These are phyloP conservation scores for Rhizophora mangle DNA, from an alignment of 345 rosid species.

Conservation along the genomic window DNA sequence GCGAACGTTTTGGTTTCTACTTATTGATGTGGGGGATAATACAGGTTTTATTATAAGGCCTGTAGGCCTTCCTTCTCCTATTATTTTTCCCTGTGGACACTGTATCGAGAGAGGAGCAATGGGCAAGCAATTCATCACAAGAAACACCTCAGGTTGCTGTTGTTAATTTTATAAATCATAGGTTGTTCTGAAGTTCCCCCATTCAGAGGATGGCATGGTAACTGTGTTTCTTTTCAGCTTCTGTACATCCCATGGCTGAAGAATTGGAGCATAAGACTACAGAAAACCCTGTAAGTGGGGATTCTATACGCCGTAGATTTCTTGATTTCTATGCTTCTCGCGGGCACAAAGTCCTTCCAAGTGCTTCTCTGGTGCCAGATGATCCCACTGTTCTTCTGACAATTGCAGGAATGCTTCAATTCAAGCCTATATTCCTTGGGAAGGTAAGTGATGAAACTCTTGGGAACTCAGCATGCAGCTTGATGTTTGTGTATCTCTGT, in stretches of 20 bases:
- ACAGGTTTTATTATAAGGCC: constrained; percentile 48
- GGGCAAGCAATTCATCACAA: constrained; percentile 24
- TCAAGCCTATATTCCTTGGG: constrained; percentile 93
- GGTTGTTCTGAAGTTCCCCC: constrained; percentile 17
- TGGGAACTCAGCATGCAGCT: neutral
- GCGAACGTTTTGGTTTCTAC: neutral
- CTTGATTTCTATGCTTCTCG: constrained; percentile 87
- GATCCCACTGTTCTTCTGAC: constrained; percentile 93
- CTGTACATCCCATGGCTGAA: constrained; percentile 58
- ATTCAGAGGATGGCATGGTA: constrained; percentile 18
- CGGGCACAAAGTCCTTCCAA: constrained; percentile 84
- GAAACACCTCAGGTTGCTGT: constrained; percentile 53
- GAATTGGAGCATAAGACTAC: constrained; percentile 44
- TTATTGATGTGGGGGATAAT: constrained; percentile 13
- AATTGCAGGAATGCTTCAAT: constrained; percentile 98
- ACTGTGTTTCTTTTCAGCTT: constrained; percentile 51
- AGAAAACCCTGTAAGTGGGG: constrained; percentile 57
- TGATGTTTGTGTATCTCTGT: neutral
- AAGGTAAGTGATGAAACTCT: constrained; percentile 40
- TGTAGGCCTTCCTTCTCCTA: constrained; percentile 27
- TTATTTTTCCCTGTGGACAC: constrained; percentile 27
- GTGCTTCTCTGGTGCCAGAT: constrained; percentile 92
- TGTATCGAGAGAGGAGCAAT: constrained; percentile 18
- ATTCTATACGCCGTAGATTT: constrained; percentile 71
- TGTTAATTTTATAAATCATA: constrained; percentile 18